Percentiles rank a stretch among this genome's conserved stretches.
These are phyloP conservation scores for Chalara sp. DNA, from an alignment of 2,329 filamentous ascomycete species.

Conservation along the genomic window DNA sequence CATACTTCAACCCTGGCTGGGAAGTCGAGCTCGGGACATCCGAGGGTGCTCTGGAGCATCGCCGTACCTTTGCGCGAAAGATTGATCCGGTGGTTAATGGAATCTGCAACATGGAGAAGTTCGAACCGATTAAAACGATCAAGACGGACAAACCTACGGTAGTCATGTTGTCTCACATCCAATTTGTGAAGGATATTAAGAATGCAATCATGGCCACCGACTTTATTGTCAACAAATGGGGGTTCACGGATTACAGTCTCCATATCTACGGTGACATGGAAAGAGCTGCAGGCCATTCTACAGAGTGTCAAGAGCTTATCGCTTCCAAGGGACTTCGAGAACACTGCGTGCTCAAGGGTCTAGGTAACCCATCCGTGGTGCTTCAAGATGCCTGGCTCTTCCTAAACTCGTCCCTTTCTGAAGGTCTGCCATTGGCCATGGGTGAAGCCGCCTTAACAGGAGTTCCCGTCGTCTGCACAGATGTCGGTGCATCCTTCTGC, in stretches of 20 bases:
- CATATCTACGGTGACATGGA: constrained; percentile 59
- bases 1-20: constrained; percentile 60
- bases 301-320: constrained; percentile 43
- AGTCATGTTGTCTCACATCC: constrained; percentile 58
- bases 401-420: constrained; percentile 49
- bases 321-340: constrained; percentile 23
- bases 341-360: constrained; percentile 29
- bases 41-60: constrained; percentile 48
- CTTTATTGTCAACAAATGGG: constrained; percentile 58
- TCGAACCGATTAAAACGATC: constrained; percentile 52
- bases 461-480: constrained; percentile 48
- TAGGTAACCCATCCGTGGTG: constrained; percentile 35
- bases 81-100: constrained; percentile 61
- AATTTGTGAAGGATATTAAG: constrained; percentile 53
- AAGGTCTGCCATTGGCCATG: constrained; percentile 47
- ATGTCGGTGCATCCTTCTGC: constrained; percentile 47
- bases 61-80: constrained; percentile 50
- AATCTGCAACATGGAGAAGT: constrained; percentile 51
- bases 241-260: constrained; percentile 57
- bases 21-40: constrained; percentile 54
- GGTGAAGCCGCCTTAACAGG: constrained; percentile 49
- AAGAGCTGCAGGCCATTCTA: constrained; percentile 53
- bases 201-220: constrained; percentile 57
- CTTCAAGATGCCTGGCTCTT: constrained; percentile 42
- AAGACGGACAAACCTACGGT: constrained; percentile 53